Base-by-base conservation (phyloP, 371 early-diverging fungal genomes). In the Funneliformis caledonium region DNA sequence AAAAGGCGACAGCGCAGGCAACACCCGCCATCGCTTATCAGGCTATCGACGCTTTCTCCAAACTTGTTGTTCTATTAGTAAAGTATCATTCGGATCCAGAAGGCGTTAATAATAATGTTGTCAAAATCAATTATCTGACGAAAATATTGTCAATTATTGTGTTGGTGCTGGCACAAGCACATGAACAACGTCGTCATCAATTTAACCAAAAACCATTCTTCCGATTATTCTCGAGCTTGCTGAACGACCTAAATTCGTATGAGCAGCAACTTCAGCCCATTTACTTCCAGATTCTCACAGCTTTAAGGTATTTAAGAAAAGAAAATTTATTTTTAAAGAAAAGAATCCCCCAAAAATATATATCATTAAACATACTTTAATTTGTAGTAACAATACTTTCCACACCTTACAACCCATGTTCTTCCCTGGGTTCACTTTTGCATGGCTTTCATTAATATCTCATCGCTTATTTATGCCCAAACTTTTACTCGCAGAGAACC, bases 141-240 rank as follows among this genome's bases (percentile, higher is more conserved):
- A 95, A 94, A 82, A 90, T 95, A 50, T 83, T 98, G 65, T 94
- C 96, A 7, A 94, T 96, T 73, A 92, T 96, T 64, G 92, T 93
- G 0, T 86, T 98, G 33, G 92, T 94, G 11, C 83, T 95, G 6
- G 94, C 94, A 0, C 93, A 96, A 69, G 88, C 92, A 0, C 98
- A 98, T 84, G 95, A 96, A 84, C 91, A 90, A 80, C 88, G 90
- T 26, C 91, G 92, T 9, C 90, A 90, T 37, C 88, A 91, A 65
- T 98, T 98, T 88, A 92, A 96, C 83, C 98, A 98, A 83, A 89
- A 94, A 73, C 97, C 97, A 0, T 97, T 94, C 87, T 93, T 96
- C 86, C 92, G 99, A 43, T 86, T 99, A 45, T 93, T 98, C 77
- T 92, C 95, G 19, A 91, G 93, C 56, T 85, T 97, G 45, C 85